Conservation (phyloP, 2,329 filamentous ascomycete genomes). For the Apiospora koreana region DNA sequence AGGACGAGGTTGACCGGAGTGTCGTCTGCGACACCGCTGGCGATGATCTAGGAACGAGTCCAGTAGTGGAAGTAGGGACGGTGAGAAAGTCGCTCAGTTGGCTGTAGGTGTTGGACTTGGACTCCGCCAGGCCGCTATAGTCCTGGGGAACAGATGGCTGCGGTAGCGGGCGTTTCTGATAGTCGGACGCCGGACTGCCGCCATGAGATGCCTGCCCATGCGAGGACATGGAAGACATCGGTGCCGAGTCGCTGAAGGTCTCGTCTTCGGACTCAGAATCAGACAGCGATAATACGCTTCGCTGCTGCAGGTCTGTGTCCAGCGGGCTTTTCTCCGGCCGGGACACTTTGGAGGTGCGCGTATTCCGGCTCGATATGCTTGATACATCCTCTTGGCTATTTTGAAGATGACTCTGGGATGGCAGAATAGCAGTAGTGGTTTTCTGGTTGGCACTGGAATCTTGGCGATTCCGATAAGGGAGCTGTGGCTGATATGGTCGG, state of each 20-base stretch:
- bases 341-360: slow-evolving; percentile 55
- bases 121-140: background rate
- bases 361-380: slow-evolving; percentile 58
- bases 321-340: slow-evolving; percentile 49
- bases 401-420: slow-evolving; percentile 27
- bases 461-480: slow-evolving; percentile 26
- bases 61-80: slow-evolving; percentile 34
- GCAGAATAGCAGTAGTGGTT: background rate
- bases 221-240: slow-evolving; percentile 35
- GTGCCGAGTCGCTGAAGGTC: slow-evolving; percentile 33
- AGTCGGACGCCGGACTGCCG: slow-evolving; percentile 17
- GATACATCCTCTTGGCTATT: slow-evolving; percentile 41
- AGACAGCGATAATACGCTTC: slow-evolving; percentile 57
- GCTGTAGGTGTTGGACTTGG: slow-evolving; percentile 38
- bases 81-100: slow-evolving; percentile 44
- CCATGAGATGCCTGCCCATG: slow-evolving; percentile 28
- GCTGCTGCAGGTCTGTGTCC: slow-evolving; percentile 54
- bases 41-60: background rate
- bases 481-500: slow-evolving; percentile 12
- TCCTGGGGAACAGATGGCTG: background rate
- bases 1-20: background rate
- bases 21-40: background rate
- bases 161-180: slow-evolving; percentile 10
- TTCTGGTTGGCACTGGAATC: slow-evolving; percentile 25
- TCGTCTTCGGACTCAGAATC: slow-evolving; percentile 58